Evolutionary conservation across 352 stramenopile species (phyloP), one percentile per base, ranked within the genome.

Genomic region (Phytophthora hybrid): DNA sequence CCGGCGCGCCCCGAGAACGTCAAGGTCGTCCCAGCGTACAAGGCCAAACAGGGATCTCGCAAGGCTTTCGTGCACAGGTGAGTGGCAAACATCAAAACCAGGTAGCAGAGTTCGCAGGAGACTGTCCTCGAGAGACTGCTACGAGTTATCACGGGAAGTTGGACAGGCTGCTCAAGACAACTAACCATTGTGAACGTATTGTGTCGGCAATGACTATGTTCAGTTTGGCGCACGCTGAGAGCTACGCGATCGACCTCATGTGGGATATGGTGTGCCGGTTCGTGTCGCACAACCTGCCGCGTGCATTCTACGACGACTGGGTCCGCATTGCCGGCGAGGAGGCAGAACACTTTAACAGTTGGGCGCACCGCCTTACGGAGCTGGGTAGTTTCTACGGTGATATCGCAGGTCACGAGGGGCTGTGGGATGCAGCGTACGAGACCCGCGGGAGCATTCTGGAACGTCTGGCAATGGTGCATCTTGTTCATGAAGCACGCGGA

Each of bases 251-350:
- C 49, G 83, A 92, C 69, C 66, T 92, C 6, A 85, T 87, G 72
- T 92, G 83, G 83, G 85, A 91, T 67, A 86, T 90, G 66, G 70
- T 92, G 18, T 73, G 66, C 8, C 82, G 85, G 41, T 90, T 90
- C 61, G 76, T 85, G 41, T 29, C 68, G 31, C 77, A 84, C 41
- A 64, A 84, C 18, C 66, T 87, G 11, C 84, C 84, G 3, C 70
- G 66, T 37, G 76, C 69, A 23, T 91, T 92, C 59, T 89, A 85
- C 65, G 83, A 90, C 46, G 83, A 91, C 70, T 92, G 79, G 80
- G 82, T 87, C 10, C 74, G 83, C 41, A 71, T 89, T 58, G 80
- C 80, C 37, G 70, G 73, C 41, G 80, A 92, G 54, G 81, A 91
- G 46, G 76, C 85, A 13, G 58, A 82, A 14, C 85, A 90, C 70